Evolutionary conservation across 2,329 filamentous ascomycete genomes (phyloP), one percentile per base, ranked within the genome.

Genomic region (Didymella pomorum): DNA sequence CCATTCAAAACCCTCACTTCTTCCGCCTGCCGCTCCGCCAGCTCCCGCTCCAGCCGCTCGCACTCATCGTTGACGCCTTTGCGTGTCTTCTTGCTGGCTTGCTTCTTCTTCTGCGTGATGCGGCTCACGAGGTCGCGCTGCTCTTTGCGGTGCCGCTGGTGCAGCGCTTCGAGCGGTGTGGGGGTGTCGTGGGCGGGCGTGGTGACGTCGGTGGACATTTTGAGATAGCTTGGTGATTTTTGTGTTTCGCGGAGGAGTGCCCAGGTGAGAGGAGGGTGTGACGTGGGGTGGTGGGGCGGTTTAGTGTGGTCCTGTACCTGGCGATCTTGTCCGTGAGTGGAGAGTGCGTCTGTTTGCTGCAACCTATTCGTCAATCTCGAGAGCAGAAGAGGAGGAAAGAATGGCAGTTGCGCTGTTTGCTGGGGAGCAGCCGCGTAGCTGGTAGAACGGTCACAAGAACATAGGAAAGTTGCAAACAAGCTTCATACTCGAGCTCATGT

Each of bases 81-180:
- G 48, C 86, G 82, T 9, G 86, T 87, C 77, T 88, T 89, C 80
- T 98, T 99, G 45, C 90, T 96, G 16, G 95, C 93, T 67, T 91
- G 89, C 82, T 97, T 98, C 83, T 97, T 99, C 84, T 97, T 98
- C 79, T 90, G 93, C 5, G 92, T 97, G 71, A 96, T 88, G 59
- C 89, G 88, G 49, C 87, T 85, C 76, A 96, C 91, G 25, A 99
- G 84, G 61, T 98, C 94, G 68, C 88, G 89, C 76, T 90, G 88
- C 79, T 99, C 94, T 78, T 92, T 95, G 70, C 92, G 88, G 76
- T 99, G 95, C 45, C 89, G 89, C 35, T 87, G 81, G 69, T 92
- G 88, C 55, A 95, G 80, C 62, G 91, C 88, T 60, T 97, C 93
- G 78, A 95, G 86, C 21, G 66, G 67, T 52, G 73, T 70, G 35